A percentile compares a stretch with the other conserved stretches of the same genome.
phyloP scores from a whole-genome alignment of 495 filamentous ascomycete genomes.

The Daldinia caldariorum region DNA sequence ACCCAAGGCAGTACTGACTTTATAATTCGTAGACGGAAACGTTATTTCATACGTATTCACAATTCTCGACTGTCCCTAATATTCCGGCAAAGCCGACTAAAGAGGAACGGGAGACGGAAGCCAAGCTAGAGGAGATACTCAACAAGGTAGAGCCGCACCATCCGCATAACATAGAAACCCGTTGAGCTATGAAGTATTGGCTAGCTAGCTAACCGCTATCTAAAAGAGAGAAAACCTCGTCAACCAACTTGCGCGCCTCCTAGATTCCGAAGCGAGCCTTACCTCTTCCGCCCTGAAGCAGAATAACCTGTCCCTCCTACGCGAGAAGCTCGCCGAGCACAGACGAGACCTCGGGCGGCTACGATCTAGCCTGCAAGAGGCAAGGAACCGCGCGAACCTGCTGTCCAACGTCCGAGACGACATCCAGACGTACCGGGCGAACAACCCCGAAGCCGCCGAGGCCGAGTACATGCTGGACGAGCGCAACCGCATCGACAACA shows the following conservation, averaged over 20 bases:
- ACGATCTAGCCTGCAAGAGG: constrained; percentile 70
- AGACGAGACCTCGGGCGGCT: constrained; percentile 82
- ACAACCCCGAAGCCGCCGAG: constrained; percentile 82
- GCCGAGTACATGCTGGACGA: constrained; percentile 98
- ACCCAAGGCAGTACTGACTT: constrained; percentile 14
- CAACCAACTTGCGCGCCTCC: constrained; percentile 83
- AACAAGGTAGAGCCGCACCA: constrained; percentile 65
- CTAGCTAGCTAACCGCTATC: constrained; percentile 16
- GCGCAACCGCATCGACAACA: constrained; percentile 82
- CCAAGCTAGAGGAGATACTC: constrained; percentile 84
- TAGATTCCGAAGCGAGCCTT: constrained; percentile 92
- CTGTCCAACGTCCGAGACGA: constrained; percentile 90
- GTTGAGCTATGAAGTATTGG: not conserved
- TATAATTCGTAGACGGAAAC: constrained; percentile 75
- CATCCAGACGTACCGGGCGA: constrained; percentile 85
- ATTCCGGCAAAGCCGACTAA: constrained; percentile 84
- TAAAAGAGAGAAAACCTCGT: constrained; percentile 81
- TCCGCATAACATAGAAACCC: constrained; percentile 21
- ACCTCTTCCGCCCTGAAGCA: constrained; percentile 92
- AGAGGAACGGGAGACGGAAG: constrained; percentile 82
- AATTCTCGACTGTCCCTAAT: constrained; percentile 84
- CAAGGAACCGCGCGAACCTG: constrained; percentile 89
- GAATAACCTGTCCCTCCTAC: constrained; percentile 91
- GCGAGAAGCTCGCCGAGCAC: constrained; percentile 89
- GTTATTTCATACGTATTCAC: constrained; percentile 93